Base-by-base conservation (phyloP, 495 filamentous ascomycete species). In the Chaetomium fimeti region DNA sequence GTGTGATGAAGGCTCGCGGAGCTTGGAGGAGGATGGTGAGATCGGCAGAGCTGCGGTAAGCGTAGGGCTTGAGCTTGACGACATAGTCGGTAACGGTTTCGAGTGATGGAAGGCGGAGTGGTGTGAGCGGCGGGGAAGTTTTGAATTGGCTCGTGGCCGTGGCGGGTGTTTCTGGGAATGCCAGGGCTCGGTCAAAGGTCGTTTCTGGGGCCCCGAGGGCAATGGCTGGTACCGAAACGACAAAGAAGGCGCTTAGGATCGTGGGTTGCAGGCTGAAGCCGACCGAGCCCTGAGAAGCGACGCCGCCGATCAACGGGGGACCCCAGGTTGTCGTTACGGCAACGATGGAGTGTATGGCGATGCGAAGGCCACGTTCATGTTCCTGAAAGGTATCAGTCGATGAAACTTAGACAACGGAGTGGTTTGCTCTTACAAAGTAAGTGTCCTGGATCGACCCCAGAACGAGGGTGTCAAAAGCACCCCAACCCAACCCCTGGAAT, bases 401-500 rank as follows among this genome's bases (percentile, higher is more conserved):
- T 40, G 38, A 32, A 43, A 24, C 15, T 5, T n/a, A 61, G 20
- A 3, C 20, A 22, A 13, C 22, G 48, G 43, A 13, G 32, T 32
- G 49, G n/a, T 29, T 7, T 38, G 13, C 32, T 68, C 79, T 71
- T 66, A 84, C 82, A 67, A 82, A 83, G 66, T 76, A 84, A 2
- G 80, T 81, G 62, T 84, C 82, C 51, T 79, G 74, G 42, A 84
- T 80, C 1, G 75, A 78, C 18, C 74, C 74, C 25, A 77, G 65
- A 2, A 81, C 74, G 42, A 84, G 68, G 9, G 77, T 75, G 63
- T 84, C 82, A 48, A 82, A 80, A 27, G 76, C 74, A 32, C 82
- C 82, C 82, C 82, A 84, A n/a, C 79, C 81, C 11, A 83, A 28
- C 12, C 80, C 80, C 62, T 83, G 81, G 20, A 83, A 77, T 22